phyloP scores from a whole-genome alignment of 1,284 basidiomycete species.

The Boletellus sp. region DNA sequence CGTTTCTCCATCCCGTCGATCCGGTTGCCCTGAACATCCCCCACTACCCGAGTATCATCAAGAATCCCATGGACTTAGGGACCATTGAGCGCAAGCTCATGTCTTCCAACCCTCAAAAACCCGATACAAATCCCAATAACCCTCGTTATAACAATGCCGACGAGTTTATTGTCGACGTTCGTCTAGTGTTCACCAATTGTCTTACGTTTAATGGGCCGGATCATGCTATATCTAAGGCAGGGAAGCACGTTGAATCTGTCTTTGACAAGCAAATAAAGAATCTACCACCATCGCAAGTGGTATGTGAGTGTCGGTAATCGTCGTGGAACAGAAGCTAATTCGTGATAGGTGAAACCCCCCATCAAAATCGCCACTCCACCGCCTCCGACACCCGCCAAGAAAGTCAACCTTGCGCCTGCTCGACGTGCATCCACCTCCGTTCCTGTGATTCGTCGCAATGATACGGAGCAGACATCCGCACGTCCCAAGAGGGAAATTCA shows the following conservation, averaged over 20 bases:
- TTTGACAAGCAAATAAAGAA: conserved; percentile 90
- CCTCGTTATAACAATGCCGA: conserved; percentile 74
- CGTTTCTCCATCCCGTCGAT: conserved; percentile 90
- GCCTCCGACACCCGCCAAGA: conserved; percentile 44
- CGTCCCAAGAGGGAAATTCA: conserved; percentile 97
- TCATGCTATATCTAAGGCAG: conserved; percentile 77
- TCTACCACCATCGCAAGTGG: conserved; percentile 74
- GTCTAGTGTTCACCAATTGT: conserved; percentile 87
- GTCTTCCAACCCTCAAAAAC: conserved; percentile 76
- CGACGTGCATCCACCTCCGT: conserved; percentile 75
- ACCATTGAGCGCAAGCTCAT: conserved; percentile 88
- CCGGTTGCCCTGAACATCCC: conserved; percentile 87
- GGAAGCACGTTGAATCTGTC: conserved; percentile 76
- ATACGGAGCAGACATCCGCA: conserved; percentile 51
- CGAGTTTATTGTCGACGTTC: conserved; percentile 80
- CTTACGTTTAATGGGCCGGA: conserved; percentile 91
- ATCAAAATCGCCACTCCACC: conserved; percentile 51
- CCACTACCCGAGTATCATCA: conserved; percentile 86
- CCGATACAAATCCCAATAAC: conserved; percentile 62
- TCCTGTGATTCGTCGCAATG: conserved; percentile 74
- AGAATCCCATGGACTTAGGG: conserved; percentile 92
- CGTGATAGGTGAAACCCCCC: conserved; percentile 46
- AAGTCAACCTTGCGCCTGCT: conserved; percentile 37
- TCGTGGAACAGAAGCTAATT: conserved; percentile 17
- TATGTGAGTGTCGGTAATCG: conserved; percentile 39